These are phyloP conservation scores for Trichoderma gracile DNA, from an alignment of 2,329 filamentous ascomycete species.

Conservation along the genomic window DNA sequence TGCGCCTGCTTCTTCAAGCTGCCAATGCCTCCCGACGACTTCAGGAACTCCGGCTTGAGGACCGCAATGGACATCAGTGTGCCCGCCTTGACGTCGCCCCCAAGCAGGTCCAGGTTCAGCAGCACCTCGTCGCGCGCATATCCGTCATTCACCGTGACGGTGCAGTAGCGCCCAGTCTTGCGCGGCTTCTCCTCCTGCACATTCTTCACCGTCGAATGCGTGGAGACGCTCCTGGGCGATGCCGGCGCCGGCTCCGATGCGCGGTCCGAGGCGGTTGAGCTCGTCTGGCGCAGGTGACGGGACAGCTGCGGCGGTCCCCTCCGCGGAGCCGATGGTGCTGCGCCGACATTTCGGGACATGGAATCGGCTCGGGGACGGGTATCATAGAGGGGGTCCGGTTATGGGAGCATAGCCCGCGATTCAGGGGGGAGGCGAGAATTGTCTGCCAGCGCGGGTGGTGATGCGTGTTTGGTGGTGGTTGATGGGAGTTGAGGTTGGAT, in stretches of 20 bases:
- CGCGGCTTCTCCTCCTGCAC: slow-evolving; percentile 39
- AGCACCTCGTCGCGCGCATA: slow-evolving; percentile 78
- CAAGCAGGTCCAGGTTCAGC: slow-evolving; percentile 72
- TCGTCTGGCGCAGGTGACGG: slow-evolving; percentile 57
- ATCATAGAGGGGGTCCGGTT: slow-evolving; percentile 9
- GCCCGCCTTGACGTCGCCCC: slow-evolving; percentile 62
- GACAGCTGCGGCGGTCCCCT: slow-evolving; percentile 51
- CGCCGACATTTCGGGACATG: slow-evolving; percentile 47
- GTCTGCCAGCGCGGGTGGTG: background rate
- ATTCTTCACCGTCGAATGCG: slow-evolving; percentile 49
- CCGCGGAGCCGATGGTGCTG: slow-evolving; percentile 46
- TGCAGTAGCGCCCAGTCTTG: slow-evolving; percentile 51
- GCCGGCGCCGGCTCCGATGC: slow-evolving; percentile 42
- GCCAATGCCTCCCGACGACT: slow-evolving; percentile 36
- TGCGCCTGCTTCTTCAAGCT: slow-evolving; percentile 38
- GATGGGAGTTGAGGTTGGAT: background rate
- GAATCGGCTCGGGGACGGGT: slow-evolving; percentile 27
- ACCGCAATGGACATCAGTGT: slow-evolving; percentile 72
- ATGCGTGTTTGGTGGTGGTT: background rate
- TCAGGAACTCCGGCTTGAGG: slow-evolving; percentile 52
- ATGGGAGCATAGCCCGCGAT: slow-evolving; percentile 25
- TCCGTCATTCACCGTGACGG: slow-evolving; percentile 66
- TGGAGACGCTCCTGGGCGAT: slow-evolving; percentile 53
- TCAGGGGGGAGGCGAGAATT: background rate
- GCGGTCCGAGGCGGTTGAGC: slow-evolving; percentile 50